Conservation (phyloP, 2,329 filamentous ascomycete genomes). For the Fusarium citri region DNA sequence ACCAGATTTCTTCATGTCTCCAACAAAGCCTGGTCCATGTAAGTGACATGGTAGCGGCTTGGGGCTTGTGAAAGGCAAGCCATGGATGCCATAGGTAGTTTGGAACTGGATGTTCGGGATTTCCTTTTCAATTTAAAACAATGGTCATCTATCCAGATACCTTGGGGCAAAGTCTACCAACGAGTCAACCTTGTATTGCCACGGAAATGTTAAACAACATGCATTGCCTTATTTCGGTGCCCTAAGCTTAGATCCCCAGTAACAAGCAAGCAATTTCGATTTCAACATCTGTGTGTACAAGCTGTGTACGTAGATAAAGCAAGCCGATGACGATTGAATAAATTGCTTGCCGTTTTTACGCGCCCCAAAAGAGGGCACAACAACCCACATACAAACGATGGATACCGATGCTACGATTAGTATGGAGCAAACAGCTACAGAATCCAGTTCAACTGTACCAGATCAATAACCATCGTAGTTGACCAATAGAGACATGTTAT, state of each 20-base stretch:
- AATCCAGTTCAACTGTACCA: background rate
- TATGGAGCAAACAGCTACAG: constrained; percentile 4
- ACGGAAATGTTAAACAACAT: too few relatives aligned
- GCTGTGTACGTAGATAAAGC: background rate
- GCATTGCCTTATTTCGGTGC: background rate
- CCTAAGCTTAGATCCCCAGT: background rate
- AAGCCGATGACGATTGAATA: background rate
- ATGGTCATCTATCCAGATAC: background rate
- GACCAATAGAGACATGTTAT: background rate
- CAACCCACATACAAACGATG: constrained; percentile 4
- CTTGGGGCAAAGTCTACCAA: background rate
- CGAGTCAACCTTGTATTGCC: background rate
- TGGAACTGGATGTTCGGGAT: background rate
- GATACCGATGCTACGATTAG: constrained; percentile 1
- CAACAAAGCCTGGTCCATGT: constrained; percentile 19
- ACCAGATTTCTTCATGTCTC: constrained; percentile 8
- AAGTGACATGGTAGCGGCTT: background rate
- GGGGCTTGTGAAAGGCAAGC: background rate
- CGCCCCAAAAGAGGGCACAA: constrained; percentile 13
- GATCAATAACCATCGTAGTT: background rate
- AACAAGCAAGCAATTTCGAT: background rate
- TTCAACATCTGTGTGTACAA: background rate
- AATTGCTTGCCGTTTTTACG: background rate
- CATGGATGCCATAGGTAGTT: background rate
- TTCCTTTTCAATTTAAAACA: background rate